Evolutionary conservation across 306 rosid genomes (phyloP), one percentile per base, ranked within the genome.

Genomic region (Casuarina equisetifolia): DNA sequence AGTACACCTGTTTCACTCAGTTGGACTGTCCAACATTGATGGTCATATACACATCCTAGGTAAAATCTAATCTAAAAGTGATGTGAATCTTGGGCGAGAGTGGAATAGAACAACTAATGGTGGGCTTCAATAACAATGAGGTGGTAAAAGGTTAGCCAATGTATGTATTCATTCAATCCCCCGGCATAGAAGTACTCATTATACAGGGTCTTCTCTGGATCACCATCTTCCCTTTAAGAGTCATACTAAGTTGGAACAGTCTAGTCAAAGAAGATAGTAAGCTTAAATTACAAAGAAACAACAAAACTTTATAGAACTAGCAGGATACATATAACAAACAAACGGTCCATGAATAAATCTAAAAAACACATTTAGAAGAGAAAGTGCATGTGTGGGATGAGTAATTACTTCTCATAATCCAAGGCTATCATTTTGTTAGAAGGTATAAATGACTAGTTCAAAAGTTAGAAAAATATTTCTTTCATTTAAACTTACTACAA

Each of bases 81-180:
- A 73, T 8, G 39, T 35, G 39, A 73, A 42, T 54, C 52, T 40
- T 46, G 40, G 9, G 9, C 17, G 17, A 35, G 48, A 82, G 64
- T 42, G 38, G 67, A 84, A 45, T 46, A 64, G 52, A 80, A 77
- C 59, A 78, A 75, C 64, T 63, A 73, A 64, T 52, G 67, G 48
- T 2, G 25, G 73, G 52, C 13, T 69, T 76, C 20, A 79, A 61
- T 73, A 61, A 68, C 5, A 42, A 32, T 32, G 74, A 80, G 74
- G 83, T 40, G 36, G 64, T 66, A 70, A 83, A 64, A 50, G 53
- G 39, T 44, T 43, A 95, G 89, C 97, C 97, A 95, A 53, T 71
- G 83, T 82, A 95, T 97, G 86, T 95, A 95, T 85, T 95, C 98
- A 82, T 85, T 83, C 86, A 95, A 81, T 44, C 98, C 98, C 57